Evolutionary conservation across 2,329 filamentous ascomycete species (phyloP).

Genomic region (Chaetomiaceae sp.): DNA sequence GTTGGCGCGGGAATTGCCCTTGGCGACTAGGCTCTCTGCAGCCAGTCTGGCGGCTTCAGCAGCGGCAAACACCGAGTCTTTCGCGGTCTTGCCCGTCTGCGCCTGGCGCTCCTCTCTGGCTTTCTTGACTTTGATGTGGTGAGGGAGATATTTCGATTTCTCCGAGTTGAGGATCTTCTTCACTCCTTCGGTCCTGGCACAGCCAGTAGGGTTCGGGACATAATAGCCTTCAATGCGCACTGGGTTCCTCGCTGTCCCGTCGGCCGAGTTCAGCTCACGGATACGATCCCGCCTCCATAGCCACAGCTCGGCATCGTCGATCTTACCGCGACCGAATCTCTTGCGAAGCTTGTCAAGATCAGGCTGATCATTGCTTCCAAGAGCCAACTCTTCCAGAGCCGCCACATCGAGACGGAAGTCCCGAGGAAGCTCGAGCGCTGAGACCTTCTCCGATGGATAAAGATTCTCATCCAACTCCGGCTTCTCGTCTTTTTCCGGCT

Average conservation of each 20-base stretch:
- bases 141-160: conserved; percentile 96
- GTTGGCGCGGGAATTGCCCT: conserved; percentile 87
- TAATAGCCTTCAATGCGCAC: conserved; percentile 62
- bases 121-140: conserved; percentile 93
- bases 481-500: conserved; percentile 28
- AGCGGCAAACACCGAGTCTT: conserved; percentile 60
- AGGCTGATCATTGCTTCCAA: conserved; percentile 45
- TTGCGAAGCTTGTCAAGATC: conserved; percentile 47
- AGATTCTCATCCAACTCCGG: conserved; percentile 40
- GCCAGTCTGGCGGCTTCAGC: conserved; percentile 68
- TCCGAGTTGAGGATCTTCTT: conserved; percentile 96
- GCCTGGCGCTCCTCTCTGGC: conserved; percentile 87
- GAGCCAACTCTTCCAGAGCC: conserved; percentile 41
- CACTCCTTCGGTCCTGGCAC: conserved; percentile 84
- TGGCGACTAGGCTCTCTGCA: conserved; percentile 75
- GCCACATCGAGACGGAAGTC: conserved; percentile 44
- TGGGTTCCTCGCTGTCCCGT: conserved; percentile 28
- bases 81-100: conserved; percentile 59
- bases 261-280: conserved; percentile 49
- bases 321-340: conserved; percentile 41
- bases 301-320: conserved; percentile 52
- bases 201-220: conserved; percentile 78
- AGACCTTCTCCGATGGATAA: conserved; percentile 46
- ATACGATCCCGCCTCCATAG: conserved; percentile 54
- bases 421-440: conserved; percentile 44